phyloP scores from a whole-genome alignment of 768 basidiomycete genomes.

The Royoungia palumana region DNA sequence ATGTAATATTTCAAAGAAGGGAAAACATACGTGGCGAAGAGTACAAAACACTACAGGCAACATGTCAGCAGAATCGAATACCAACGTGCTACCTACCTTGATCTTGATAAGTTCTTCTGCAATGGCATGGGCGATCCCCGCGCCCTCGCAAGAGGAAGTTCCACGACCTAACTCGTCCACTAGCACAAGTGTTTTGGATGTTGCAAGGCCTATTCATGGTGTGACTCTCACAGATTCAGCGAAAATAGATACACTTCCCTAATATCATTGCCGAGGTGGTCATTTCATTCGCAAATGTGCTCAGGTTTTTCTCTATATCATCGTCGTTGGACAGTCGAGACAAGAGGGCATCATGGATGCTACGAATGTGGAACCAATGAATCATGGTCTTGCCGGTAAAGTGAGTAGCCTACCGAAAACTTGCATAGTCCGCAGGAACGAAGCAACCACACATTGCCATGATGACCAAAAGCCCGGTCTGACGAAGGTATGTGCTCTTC shows the following conservation, averaged over 20 bases:
- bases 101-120: conserved; percentile 70
- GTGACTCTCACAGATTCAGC: background rate
- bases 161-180: conserved; percentile 95
- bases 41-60: conserved; percentile 63
- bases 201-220: conserved; percentile 55
- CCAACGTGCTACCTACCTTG: conserved; percentile 47
- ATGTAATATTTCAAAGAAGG: background rate
- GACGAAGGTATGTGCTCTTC: conserved; percentile 91
- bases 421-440: conserved; percentile 92
- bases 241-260: conserved; percentile 38
- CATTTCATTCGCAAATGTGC: conserved; percentile 97
- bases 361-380: conserved; percentile 23
- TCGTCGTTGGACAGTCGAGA: conserved; percentile 93
- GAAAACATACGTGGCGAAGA: conserved; percentile 78
- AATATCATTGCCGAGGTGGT: conserved; percentile 88
- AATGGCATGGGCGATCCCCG: conserved; percentile 82
- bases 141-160: conserved; percentile 78
- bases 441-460: conserved; percentile 92
- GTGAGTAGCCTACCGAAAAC: conserved; percentile 56
- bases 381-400: background rate
- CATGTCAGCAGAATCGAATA: background rate
- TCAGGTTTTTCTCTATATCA: conserved; percentile 82
- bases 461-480: conserved; percentile 76
- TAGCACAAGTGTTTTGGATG: conserved; percentile 67
- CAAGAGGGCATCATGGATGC: conserved; percentile 79